Conservation (phyloP, 345 rosid species). For the Salix koriyanagi region DNA sequence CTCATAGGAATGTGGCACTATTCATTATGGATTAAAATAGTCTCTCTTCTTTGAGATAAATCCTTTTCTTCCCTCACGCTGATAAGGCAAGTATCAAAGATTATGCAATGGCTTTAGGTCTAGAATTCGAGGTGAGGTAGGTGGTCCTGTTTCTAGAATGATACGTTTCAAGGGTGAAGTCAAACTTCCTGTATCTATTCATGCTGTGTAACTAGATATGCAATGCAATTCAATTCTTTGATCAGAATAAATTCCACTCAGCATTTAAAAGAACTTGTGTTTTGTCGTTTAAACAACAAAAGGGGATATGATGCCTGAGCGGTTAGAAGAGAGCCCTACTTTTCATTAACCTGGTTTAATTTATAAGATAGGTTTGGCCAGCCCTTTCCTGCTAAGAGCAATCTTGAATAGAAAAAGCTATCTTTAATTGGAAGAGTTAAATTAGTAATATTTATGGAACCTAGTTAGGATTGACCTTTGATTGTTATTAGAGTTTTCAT, state of each 20-base stretch:
- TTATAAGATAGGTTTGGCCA: too few species aligned
- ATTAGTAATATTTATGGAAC: too few species aligned
- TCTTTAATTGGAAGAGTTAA: too few species aligned
- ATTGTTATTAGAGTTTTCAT: too few species aligned
- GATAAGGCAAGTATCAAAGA: too few species aligned
- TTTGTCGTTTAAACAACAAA: not conserved
- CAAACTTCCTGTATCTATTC: not conserved
- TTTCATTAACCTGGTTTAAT: too few species aligned
- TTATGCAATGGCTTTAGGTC: constrained; percentile 14
- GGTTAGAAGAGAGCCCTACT: not conserved
- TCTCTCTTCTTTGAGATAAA: not conserved
- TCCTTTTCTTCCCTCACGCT: too few species aligned
- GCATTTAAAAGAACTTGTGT: not conserved
- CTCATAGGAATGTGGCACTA: constrained; percentile 51
- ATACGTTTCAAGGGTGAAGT: not conserved
- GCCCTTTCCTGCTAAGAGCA: too few species aligned
- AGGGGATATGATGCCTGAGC: not conserved
- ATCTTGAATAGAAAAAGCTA: too few species aligned
- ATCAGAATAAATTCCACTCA: not conserved
- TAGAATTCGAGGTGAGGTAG: constrained; percentile 44
- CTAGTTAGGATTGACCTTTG: too few species aligned
- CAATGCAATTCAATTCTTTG: not conserved
- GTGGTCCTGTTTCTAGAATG: not conserved
- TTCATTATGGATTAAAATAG: constrained; percentile 26
- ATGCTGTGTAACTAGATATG: not conserved